Percentiles rank a stretch among this genome's conserved stretches.
Evolutionary conservation across 495 filamentous ascomycete species (phyloP).

Genomic region (Parathielavia hyrcaniae): DNA sequence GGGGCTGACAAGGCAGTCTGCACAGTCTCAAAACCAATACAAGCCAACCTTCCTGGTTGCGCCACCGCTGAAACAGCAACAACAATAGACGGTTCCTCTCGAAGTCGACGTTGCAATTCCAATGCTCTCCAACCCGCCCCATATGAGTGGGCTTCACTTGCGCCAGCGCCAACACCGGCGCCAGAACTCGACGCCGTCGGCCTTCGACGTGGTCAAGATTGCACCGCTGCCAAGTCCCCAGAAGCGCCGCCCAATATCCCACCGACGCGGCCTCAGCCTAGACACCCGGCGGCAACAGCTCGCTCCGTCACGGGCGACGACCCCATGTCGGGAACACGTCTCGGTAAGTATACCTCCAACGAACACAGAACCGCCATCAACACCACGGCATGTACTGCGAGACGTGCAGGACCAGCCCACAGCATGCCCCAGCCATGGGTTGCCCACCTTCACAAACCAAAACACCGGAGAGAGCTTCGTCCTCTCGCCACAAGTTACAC

Average conservation of each 20-base stretch:
- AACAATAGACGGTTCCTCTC: slow-evolving; percentile 36
- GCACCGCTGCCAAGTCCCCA: slow-evolving; percentile 52
- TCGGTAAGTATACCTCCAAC: slow-evolving; percentile 53
- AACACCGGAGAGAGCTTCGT: slow-evolving; percentile 37
- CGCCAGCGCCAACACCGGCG: slow-evolving; percentile 74
- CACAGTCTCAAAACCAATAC: slow-evolving; percentile 53
- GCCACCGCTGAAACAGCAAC: too few species aligned
- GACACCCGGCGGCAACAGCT: slow-evolving; percentile 57
- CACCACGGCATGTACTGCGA: slow-evolving; percentile 57
- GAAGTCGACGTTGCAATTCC: slow-evolving; percentile 56
- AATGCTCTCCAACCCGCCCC: slow-evolving; percentile 68
- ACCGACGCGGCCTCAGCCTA: slow-evolving; percentile 74
- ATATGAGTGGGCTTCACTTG: slow-evolving; percentile 54
- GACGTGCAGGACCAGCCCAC: slow-evolving; percentile 69
- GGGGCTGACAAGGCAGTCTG: slow-evolving; percentile 18
- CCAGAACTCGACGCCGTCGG: slow-evolving; percentile 79
- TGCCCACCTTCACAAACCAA: slow-evolving; percentile 24
- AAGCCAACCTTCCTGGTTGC: slow-evolving; percentile 35
- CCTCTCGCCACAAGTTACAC: slow-evolving; percentile 44
- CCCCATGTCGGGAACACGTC: slow-evolving; percentile 42
- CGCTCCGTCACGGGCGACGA: slow-evolving; percentile 32
- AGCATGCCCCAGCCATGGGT: slow-evolving; percentile 54
- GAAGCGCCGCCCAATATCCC: slow-evolving; percentile 45
- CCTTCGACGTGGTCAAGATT: slow-evolving; percentile 62
- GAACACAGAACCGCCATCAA: slow-evolving; percentile 55